phyloP scores from a whole-genome alignment of 2,329 filamentous ascomycete genomes.

The Teratosphaeria viscida region DNA sequence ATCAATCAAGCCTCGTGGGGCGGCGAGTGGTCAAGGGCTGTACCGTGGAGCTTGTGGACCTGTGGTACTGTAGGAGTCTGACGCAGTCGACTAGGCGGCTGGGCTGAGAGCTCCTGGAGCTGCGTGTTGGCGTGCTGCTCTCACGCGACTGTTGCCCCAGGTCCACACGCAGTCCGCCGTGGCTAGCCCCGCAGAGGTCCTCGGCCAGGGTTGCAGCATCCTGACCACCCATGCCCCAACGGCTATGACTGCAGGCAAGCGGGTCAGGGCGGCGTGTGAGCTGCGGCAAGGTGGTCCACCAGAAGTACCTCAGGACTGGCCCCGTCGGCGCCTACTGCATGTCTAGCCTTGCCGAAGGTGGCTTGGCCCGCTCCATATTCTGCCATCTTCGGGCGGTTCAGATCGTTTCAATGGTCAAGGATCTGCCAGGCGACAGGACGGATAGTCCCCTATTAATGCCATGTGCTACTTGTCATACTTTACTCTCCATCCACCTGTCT shows the following conservation, averaged over 20 bases:
- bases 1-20: neutral
- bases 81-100: neutral
- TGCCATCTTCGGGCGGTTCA: conserved; percentile 7
- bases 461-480: conserved; percentile 10
- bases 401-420: conserved; percentile 16
- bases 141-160: conserved; percentile 12
- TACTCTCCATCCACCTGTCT: conserved; percentile 6
- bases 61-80: neutral
- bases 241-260: conserved; percentile 22
- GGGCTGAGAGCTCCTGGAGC: neutral
- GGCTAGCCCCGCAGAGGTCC: conserved; percentile 21
- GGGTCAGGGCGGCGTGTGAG: conserved; percentile 15
- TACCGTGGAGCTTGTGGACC: neutral
- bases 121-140: neutral
- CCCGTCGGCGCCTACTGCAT: conserved; percentile 20
- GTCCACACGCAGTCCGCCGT: conserved; percentile 17
- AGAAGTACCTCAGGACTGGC: conserved; percentile 12
- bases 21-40: neutral
- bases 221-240: conserved; percentile 15
- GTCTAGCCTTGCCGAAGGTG: conserved; percentile 22
- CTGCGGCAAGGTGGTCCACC: conserved; percentile 14
- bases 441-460: conserved; percentile 9
- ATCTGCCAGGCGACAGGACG: conserved; percentile 15
- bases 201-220: conserved; percentile 15
- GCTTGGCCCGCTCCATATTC: conserved; percentile 13